Conservation (phyloP, 2,329 filamentous ascomycete genomes). For the Neopestalotiopsis sp. region DNA sequence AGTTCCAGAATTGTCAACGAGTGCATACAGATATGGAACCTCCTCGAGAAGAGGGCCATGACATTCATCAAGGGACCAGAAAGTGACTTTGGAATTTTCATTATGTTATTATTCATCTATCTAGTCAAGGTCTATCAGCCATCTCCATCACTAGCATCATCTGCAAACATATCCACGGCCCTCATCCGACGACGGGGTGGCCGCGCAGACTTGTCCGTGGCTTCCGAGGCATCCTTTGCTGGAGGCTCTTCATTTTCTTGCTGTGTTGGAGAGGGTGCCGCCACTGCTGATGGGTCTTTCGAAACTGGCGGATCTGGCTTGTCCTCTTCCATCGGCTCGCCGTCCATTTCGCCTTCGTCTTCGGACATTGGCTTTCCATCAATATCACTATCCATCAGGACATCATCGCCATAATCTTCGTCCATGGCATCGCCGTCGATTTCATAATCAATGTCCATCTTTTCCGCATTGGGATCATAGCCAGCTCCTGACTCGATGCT, state of each 20-base stretch:
- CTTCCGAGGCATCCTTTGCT: background rate
- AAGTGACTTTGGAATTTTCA: background rate
- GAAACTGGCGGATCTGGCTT: constrained; percentile 13
- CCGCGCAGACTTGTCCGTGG: background rate
- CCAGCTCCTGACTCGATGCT: constrained; percentile 33
- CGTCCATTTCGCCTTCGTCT: constrained; percentile 40
- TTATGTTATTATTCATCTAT: background rate
- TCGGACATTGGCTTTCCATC: constrained; percentile 49
- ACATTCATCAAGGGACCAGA: too few relatives aligned
- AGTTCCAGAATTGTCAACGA: too few relatives aligned
- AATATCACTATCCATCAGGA: constrained; percentile 53
- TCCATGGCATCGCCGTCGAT: constrained; percentile 53
- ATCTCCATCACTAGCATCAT: constrained; percentile 6
- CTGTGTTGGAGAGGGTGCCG: background rate
- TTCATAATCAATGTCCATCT: constrained; percentile 52
- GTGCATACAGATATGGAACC: too few relatives aligned
- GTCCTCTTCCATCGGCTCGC: constrained; percentile 43
- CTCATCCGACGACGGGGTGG: constrained; percentile 2
- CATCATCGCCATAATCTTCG: constrained; percentile 50
- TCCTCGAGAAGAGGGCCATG: too few relatives aligned
- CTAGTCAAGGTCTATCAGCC: background rate
- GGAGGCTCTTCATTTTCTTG: background rate
- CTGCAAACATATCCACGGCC: constrained; percentile 14
- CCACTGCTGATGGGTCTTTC: background rate
- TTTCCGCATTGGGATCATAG: constrained; percentile 45